Evolutionary conservation across 1,284 basidiomycete species (phyloP).

Genomic region (Pseudozyma tsukubaensis): DNA sequence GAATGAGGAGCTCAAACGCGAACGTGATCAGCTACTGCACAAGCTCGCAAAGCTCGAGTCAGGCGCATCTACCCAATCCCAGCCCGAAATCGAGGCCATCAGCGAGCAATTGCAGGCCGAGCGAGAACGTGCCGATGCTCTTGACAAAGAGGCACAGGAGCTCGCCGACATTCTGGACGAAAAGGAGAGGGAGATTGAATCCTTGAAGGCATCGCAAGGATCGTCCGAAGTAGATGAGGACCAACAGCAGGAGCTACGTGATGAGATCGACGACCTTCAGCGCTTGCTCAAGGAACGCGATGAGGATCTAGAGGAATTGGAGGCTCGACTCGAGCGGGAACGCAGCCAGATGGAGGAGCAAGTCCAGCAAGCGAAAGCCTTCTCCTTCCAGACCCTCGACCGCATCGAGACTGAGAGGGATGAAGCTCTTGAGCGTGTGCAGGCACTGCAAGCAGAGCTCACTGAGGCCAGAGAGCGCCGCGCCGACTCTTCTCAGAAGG

Average conservation of each 20-base stretch:
- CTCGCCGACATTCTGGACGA: constrained; percentile 48
- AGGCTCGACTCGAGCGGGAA: constrained; percentile 37
- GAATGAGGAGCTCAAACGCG: constrained; percentile 49
- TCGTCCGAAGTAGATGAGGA: constrained; percentile 1
- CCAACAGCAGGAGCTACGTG: constrained; percentile 15
- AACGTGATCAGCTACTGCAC: constrained; percentile 34
- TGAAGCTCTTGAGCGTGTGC: constrained; percentile 33
- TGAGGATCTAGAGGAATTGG: constrained; percentile 42
- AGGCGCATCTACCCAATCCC: constrained; percentile 1
- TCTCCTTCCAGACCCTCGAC: constrained; percentile 47
- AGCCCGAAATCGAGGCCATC: constrained; percentile 7
- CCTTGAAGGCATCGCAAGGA: constrained; percentile 10
- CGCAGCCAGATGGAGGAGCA: constrained; percentile 47
- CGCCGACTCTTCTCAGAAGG: not conserved
- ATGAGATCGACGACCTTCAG: constrained; percentile 37
- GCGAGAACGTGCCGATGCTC: constrained; percentile 34
- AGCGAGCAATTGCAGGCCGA: constrained; percentile 23
- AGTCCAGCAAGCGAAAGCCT: constrained; percentile 50
- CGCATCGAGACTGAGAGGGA: constrained; percentile 45
- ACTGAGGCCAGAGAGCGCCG: constrained; percentile 1
- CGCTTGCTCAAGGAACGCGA: constrained; percentile 38
- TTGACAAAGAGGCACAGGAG: constrained; percentile 50
- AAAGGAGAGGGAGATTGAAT: constrained; percentile 35
- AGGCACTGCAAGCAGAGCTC: constrained; percentile 19
- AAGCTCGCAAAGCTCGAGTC: constrained; percentile 30